phyloP scores from a whole-genome alignment of 805 yeast genomes.

The Wickerhamiella brachini region DNA sequence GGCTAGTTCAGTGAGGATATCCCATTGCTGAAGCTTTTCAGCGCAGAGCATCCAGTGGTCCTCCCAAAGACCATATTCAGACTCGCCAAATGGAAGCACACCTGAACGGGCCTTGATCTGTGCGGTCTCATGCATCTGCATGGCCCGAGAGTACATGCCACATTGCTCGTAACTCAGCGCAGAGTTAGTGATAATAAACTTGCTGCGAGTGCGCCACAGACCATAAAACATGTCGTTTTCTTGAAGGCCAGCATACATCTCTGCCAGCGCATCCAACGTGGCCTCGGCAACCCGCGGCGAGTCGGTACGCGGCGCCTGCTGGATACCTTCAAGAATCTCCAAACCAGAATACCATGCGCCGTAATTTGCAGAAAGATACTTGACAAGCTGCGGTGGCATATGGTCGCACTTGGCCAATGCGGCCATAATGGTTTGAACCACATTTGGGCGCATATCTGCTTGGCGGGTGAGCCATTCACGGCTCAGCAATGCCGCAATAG shows the following conservation, averaged over 20 bases:
- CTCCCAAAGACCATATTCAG: constrained; percentile 94
- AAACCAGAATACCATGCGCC: constrained; percentile 87
- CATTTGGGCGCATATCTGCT: constrained; percentile 73
- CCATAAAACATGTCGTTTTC: constrained; percentile 98
- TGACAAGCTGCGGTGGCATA: constrained; percentile 86
- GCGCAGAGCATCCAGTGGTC: constrained; percentile 98
- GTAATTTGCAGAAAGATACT: constrained; percentile 74
- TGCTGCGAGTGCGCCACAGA: constrained; percentile 91
- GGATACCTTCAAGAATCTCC: constrained; percentile 63
- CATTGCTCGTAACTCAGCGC: constrained; percentile 91
- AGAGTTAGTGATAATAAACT: constrained; percentile 81
- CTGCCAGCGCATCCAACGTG: constrained; percentile 80
- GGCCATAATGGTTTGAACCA: constrained; percentile 67
- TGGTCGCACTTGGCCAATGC: constrained; percentile 64
- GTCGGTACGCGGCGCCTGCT: constrained; percentile 44
- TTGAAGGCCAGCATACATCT: constrained; percentile 73
- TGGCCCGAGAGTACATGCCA: constrained; percentile 90
- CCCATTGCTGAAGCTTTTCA: constrained; percentile 97
- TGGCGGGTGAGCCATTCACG: constrained; percentile 92
- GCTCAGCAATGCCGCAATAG: constrained; percentile 63
- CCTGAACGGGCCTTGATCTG: constrained; percentile 95
- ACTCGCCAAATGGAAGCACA: constrained; percentile 84
- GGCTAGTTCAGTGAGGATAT: constrained; percentile 85
- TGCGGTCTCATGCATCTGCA: constrained; percentile 87
- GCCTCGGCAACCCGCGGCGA: constrained; percentile 68